Percentiles rank a stretch among this genome's conserved stretches.
phyloP scores from a whole-genome alignment of 441 rosid genomes.

The Mallotus japonicus region DNA sequence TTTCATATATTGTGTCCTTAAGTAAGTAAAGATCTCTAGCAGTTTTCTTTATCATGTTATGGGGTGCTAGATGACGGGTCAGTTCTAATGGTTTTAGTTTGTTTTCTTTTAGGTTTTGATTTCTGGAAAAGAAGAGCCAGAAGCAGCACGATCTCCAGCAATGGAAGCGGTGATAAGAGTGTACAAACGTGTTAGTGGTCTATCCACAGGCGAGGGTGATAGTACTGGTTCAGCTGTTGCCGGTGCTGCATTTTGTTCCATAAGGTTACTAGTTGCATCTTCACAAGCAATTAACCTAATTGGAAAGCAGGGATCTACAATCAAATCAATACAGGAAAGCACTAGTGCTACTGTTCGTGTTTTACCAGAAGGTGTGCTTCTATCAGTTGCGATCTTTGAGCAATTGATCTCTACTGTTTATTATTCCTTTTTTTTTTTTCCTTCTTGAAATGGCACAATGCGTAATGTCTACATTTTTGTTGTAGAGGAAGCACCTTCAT shows the following conservation, averaged over 20 bases:
- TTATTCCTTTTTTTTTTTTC: neutral
- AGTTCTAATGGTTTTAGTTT: neutral
- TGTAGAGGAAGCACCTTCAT: constrained; percentile 46
- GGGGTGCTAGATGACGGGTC: neutral
- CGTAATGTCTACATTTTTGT: constrained; percentile 6
- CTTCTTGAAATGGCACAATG: neutral
- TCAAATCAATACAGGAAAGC: constrained; percentile 75
- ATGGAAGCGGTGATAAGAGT: constrained; percentile 79
- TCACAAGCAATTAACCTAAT: constrained; percentile 86
- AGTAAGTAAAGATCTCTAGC: neutral
- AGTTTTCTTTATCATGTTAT: neutral
- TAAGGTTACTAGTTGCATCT: constrained; percentile 70
- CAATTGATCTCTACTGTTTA: constrained; percentile 3
- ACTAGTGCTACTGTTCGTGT: constrained; percentile 76
- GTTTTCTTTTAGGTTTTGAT: constrained; percentile 57
- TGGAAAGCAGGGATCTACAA: constrained; percentile 80
- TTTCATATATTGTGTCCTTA: neutral
- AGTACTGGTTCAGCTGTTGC: constrained; percentile 35
- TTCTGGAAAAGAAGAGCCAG: constrained; percentile 83
- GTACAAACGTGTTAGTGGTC: constrained; percentile 66
- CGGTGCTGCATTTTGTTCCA: constrained; percentile 56
- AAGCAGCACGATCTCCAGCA: constrained; percentile 71
- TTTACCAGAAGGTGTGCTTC: constrained; percentile 60
- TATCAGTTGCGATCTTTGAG: neutral
- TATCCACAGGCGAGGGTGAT: constrained; percentile 52